Evolutionary conservation across 805 yeast genomes (phyloP).

Genomic region (Teunomyces atbi): DNA sequence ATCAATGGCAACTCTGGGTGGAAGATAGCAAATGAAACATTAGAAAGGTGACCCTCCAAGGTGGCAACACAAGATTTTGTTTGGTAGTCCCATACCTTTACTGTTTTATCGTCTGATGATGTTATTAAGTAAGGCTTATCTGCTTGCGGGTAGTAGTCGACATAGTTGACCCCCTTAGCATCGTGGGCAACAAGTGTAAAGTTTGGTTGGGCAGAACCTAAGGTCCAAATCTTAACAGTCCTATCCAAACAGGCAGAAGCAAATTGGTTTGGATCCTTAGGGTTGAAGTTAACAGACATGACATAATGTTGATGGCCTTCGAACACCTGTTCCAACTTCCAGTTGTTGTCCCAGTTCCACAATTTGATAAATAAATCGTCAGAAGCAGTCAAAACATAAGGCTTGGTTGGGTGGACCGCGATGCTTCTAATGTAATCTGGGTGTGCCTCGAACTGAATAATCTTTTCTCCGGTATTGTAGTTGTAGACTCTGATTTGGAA

Average conservation of each 20-base stretch:
- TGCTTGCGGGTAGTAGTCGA: conserved; percentile 94
- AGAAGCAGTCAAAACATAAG: conserved; percentile 81
- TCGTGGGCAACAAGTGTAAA: conserved; percentile 91
- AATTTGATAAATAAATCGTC: conserved; percentile 90
- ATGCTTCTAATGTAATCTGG: conserved; percentile 94
- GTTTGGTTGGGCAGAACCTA: conserved; percentile 84
- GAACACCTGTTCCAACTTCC: conserved; percentile 87
- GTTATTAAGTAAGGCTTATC: conserved; percentile 96
- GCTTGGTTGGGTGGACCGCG: conserved; percentile 92
- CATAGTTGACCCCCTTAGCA: conserved; percentile 90
- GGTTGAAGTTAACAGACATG: conserved; percentile 92
- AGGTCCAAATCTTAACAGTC: conserved; percentile 95
- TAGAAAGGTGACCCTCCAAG: conserved; percentile 87
- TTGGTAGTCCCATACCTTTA: conserved; percentile 95
- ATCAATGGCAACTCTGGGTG: conserved; percentile 97
- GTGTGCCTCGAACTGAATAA: conserved; percentile 95
- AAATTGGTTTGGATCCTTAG: conserved; percentile 95
- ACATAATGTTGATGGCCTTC: conserved; percentile 97
- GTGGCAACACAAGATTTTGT: conserved; percentile 94
- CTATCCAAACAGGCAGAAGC: conserved; percentile 96
- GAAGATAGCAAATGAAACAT: conserved; percentile 95
- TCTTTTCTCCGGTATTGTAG: conserved; percentile 92
- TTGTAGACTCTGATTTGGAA: conserved; percentile 91
- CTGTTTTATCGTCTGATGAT: conserved; percentile 84
- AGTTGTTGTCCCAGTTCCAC: conserved; percentile 97